A percentile compares a stretch with the other conserved stretches of the same genome.
phyloP scores from a whole-genome alignment of 2,329 filamentous ascomycete genomes.

The Phaeosphaeriaceae sp. region DNA sequence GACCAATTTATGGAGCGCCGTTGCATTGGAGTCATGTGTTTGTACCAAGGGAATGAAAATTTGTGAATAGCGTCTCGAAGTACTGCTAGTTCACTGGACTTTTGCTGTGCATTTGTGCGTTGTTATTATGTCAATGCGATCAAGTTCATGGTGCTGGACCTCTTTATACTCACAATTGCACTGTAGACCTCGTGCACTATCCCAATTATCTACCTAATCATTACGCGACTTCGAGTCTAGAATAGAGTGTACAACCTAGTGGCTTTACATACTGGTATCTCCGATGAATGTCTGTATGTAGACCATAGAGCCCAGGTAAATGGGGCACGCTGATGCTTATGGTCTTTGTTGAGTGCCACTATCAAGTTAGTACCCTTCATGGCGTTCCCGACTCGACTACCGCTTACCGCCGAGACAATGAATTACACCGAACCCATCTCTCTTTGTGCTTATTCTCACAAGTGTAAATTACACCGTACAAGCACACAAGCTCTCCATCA shows the following conservation, averaged over 20 bases:
- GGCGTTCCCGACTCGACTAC: neutral
- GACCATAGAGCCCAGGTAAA: neutral
- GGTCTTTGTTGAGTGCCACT: neutral
- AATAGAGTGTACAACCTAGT: neutral
- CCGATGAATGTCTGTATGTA: neutral
- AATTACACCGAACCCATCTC: neutral
- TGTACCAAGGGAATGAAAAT: neutral
- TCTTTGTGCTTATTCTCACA: neutral
- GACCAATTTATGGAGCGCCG: neutral
- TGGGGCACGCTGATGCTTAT: neutral
- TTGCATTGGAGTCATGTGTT: slow-evolving; percentile 1
- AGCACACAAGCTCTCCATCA: neutral
- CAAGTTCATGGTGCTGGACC: too few relatives aligned
- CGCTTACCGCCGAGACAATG: neutral
- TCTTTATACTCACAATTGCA: neutral
- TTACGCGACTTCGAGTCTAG: neutral
- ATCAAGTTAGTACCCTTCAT: neutral
- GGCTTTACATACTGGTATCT: neutral
- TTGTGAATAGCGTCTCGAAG: too few relatives aligned
- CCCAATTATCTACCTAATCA: neutral
- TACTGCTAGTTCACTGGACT: too few relatives aligned
- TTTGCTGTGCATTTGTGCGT: slow-evolving; percentile 49
- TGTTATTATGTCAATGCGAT: too few relatives aligned
- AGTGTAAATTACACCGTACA: neutral
- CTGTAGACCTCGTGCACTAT: neutral